Evolutionary conservation across 306 rosid genomes (phyloP).

Genomic region (Glycine latifolia): DNA sequence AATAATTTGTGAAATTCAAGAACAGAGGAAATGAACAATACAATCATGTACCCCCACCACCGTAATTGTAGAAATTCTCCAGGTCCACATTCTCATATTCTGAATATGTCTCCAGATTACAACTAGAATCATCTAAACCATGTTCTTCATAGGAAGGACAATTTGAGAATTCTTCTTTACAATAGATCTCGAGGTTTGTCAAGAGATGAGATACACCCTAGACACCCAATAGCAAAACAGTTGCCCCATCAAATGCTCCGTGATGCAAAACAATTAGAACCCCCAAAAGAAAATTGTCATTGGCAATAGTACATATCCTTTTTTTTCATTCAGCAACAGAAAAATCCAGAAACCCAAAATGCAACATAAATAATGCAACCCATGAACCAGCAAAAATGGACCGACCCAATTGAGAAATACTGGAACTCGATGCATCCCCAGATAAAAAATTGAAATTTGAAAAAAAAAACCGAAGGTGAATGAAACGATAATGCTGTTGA

Average conservation of each 20-base stretch:
- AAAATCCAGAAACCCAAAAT: conserved; percentile 20
- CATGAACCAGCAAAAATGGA: too few species aligned
- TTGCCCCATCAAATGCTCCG: not conserved
- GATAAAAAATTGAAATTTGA: too few species aligned
- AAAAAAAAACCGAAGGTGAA: too few species aligned
- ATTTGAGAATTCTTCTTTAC: conserved; percentile 74
- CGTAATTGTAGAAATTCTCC: conserved; percentile 59
- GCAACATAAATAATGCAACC: conserved; percentile 5
- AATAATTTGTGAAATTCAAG: too few species aligned
- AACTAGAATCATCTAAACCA: conserved; percentile 70
- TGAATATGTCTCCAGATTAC: conserved; percentile 74
- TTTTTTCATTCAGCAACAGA: conserved; percentile 12
- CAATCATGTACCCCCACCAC: conserved; percentile 13
- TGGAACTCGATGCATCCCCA: too few species aligned
- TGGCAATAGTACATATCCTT: not conserved
- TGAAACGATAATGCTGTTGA: too few species aligned
- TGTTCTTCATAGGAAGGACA: conserved; percentile 70
- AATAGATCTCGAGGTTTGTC: conserved; percentile 74
- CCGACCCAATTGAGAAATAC: too few species aligned
- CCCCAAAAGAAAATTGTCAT: too few species aligned
- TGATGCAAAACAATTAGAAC: not conserved
- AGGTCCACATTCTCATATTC: conserved; percentile 94
- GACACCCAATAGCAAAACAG: conserved; percentile 45
- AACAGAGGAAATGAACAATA: conserved; percentile 65
- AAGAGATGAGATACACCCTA: conserved; percentile 91